phyloP scores from a whole-genome alignment of 192 early-diverging fungal genomes.

The Phycomyces blakesleeanus region DNA sequence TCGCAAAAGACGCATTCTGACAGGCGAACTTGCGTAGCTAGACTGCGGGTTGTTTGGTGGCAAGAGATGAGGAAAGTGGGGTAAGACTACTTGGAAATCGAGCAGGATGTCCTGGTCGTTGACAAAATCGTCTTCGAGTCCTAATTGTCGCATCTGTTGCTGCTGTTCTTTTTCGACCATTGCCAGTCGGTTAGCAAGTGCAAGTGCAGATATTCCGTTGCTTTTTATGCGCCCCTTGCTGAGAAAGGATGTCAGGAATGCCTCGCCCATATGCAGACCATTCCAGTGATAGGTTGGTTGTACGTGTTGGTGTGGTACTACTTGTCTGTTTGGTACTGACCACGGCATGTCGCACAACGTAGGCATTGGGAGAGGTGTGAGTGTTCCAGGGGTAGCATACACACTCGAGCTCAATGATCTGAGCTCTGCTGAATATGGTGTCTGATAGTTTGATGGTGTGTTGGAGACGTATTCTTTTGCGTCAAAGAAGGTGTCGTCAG shows the following conservation, averaged over 20 bases:
- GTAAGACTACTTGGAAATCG: background rate
- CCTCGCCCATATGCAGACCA: slow-evolving; percentile 22
- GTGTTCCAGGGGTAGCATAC: slow-evolving; percentile 6
- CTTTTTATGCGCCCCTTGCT: background rate
- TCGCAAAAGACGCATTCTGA: slow-evolving; percentile 15
- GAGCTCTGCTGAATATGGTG: background rate
- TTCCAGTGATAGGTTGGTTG: slow-evolving; percentile 15
- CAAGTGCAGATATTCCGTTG: background rate
- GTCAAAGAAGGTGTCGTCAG: slow-evolving; percentile 14
- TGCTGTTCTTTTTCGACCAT: background rate
- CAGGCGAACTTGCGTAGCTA: slow-evolving; percentile 19
- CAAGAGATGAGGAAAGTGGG: slow-evolving; percentile 30
- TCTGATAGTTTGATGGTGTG: background rate
- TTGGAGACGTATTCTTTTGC: background rate
- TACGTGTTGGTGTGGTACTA: background rate
- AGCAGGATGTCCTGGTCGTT: background rate
- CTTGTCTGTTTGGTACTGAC: background rate
- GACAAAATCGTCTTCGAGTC: background rate
- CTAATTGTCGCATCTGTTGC: background rate
- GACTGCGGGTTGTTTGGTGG: slow-evolving; percentile 24
- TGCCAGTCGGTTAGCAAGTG: slow-evolving; percentile 8
- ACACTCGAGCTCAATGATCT: background rate
- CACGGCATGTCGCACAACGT: background rate
- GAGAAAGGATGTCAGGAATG: slow-evolving; percentile 28
- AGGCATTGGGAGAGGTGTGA: slow-evolving; percentile 1